phyloP scores from a whole-genome alignment of 176 grass and related monocot genomes.

The Musa itinerans region DNA sequence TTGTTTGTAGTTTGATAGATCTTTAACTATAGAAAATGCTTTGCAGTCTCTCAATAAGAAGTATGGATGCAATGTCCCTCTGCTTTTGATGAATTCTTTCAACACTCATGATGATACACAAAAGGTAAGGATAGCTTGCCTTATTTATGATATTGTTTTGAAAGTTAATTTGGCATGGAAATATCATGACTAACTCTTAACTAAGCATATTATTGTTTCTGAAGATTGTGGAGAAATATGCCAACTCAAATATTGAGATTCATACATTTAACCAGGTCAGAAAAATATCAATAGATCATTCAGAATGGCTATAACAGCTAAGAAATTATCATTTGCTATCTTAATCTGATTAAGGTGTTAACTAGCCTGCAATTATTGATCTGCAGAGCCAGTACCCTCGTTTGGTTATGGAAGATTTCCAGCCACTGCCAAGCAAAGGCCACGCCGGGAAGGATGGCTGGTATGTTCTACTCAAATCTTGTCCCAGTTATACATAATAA shows the following conservation, averaged over 20 bases:
- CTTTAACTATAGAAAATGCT: neutral
- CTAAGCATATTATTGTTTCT: neutral
- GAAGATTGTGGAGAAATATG: conserved; percentile 91
- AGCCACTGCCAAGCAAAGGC: conserved; percentile 68
- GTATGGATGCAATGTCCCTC: conserved; percentile 84
- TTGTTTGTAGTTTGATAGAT: neutral
- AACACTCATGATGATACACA: conserved; percentile 89
- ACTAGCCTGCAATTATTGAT: conserved; percentile 12
- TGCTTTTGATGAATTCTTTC: conserved; percentile 98
- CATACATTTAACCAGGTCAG: conserved; percentile 88
- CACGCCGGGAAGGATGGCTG: conserved; percentile 63
- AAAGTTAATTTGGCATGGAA: neutral
- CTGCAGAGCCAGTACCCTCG: conserved; percentile 94
- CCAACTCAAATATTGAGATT: conserved; percentile 64
- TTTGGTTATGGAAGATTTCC: conserved; percentile 62
- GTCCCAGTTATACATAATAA: neutral
- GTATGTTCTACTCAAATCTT: conserved; percentile 28
- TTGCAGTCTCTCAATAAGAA: conserved; percentile 77
- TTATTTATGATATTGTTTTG: neutral
- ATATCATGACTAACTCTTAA: neutral
- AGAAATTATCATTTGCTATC: neutral
- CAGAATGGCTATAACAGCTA: neutral
- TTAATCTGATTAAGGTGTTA: neutral
- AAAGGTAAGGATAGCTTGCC: conserved; percentile 31
- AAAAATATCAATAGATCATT: neutral